phyloP scores from a whole-genome alignment of 805 yeast species.

The Candida sakaeoensis region DNA sequence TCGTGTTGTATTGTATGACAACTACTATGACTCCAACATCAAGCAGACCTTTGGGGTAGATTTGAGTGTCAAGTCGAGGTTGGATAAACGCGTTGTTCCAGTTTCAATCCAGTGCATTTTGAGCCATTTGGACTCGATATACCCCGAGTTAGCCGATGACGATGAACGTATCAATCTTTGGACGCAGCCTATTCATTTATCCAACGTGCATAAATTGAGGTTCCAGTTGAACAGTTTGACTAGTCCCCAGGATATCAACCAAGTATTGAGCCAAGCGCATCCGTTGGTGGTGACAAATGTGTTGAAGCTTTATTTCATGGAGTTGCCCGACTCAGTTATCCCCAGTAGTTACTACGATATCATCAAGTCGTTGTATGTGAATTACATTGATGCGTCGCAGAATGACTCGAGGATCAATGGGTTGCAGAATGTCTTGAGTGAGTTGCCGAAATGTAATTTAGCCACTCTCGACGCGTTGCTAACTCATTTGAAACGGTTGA shows the following conservation, averaged over 20 bases:
- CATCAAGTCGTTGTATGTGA: constrained; percentile 59
- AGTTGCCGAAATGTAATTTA: constrained; percentile 64
- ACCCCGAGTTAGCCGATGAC: constrained; percentile 69
- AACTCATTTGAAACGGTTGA: constrained; percentile 67
- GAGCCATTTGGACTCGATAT: constrained; percentile 62
- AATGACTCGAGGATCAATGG: constrained; percentile 52
- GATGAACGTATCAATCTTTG: constrained; percentile 64
- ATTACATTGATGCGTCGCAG: constrained; percentile 40
- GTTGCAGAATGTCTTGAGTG: constrained; percentile 59
- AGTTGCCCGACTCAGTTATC: constrained; percentile 74
- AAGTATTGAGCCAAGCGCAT: constrained; percentile 33
- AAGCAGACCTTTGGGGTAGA: constrained; percentile 78
- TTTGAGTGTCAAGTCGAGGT: constrained; percentile 62
- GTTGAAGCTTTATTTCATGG: constrained; percentile 69
- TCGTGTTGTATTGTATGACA: constrained; percentile 68
- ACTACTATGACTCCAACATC: constrained; percentile 68
- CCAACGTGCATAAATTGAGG: constrained; percentile 60
- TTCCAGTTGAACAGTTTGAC: constrained; percentile 42
- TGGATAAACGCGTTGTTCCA: constrained; percentile 74
- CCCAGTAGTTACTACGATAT: constrained; percentile 64
- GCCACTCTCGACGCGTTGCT: constrained; percentile 80
- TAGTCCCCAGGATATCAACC: constrained; percentile 27
- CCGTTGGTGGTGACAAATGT: constrained; percentile 65
- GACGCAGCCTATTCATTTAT: constrained; percentile 62
- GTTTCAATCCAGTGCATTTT: constrained; percentile 58